Evolutionary conservation across 495 filamentous ascomycete genomes (phyloP), one percentile per base, ranked within the genome.

Genomic region (Aspergillus steynii): DNA sequence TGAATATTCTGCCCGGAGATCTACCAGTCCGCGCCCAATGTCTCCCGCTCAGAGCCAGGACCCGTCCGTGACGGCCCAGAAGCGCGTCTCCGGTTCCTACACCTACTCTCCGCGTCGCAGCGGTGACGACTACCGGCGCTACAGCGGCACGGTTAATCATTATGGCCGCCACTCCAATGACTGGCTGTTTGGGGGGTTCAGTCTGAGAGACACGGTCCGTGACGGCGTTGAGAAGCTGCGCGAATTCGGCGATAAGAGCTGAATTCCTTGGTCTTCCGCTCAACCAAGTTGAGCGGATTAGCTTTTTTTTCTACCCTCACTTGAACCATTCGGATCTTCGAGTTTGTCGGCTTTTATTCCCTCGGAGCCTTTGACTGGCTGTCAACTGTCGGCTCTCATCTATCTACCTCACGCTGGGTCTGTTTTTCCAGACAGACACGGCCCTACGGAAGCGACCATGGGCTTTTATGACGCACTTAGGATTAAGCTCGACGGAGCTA

Each of bases 211-310:
- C 9, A 79, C 79, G 0, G 72, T 81, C 32, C 73, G 80, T 47
- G 73, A 79, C 72, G 58, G 74, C 62, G 63, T 82, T 51, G 70
- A 84, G 72, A 65, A 88, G 74, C 52, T 84, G 68, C 73, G 84
- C 60, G 28, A 82, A 78, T 56, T 62, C 8, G 61, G 65, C 8
- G 69, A 71, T 55, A 70, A 66, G 51, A 61, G 66, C 61, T 73
- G 66, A 73, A 65, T 56, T 10, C 3, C 31, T 34, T 25, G 29
- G n/a, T 5, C 28, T 9, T 6, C 7, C 49, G 12, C 20, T 50
- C 49, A 20, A 9, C 1, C 2, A 25, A 2, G 5, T 27, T 20
- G 49, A 42, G 37, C 14, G 9, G 3, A 42, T 42, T 20, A 20
- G 20, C 20, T 20, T 37, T 8, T 42, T 42, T 15, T 15, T 12